Evolutionary conservation across 163 green algal genomes (phyloP).

Genomic region (Trebouxia gelatinosa): DNA sequence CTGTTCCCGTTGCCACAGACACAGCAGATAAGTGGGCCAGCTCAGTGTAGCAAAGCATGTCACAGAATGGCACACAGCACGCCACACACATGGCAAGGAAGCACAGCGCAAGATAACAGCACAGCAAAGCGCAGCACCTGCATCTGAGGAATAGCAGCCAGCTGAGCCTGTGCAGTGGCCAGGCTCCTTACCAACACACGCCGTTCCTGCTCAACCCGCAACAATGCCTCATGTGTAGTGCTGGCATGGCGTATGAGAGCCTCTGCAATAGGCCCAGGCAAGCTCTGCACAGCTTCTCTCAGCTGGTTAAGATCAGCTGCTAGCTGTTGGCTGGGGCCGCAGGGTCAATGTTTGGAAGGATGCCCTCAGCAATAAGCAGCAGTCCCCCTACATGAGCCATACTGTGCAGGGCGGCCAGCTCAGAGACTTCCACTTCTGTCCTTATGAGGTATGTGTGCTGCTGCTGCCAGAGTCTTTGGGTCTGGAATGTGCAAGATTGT

Average conservation of each 20-base stretch:
- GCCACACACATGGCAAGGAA: too few species aligned
- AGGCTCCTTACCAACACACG: neutral
- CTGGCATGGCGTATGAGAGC: constrained; percentile 17
- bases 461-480: neutral
- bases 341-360: constrained; percentile 89
- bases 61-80: too few species aligned
- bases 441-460: constrained; percentile 77
- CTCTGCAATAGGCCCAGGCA: neutral
- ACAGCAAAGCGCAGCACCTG: too few species aligned
- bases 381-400: constrained; percentile 88
- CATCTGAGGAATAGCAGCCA: neutral
- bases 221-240: constrained; percentile 1
- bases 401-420: constrained; percentile 53
- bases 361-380: constrained; percentile 73
- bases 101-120: too few species aligned
- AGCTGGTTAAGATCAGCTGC: constrained; percentile 45
- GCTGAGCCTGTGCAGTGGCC: neutral
- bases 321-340: constrained; percentile 80
- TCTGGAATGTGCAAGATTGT: neutral
- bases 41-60: too few species aligned
- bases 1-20: too few species aligned
- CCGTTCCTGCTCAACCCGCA: neutral
- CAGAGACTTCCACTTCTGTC: constrained; percentile 78
- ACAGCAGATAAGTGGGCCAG: too few species aligned
- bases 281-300: constrained; percentile 8